Percentiles rank a stretch among this genome's conserved stretches.
These are phyloP conservation scores for Fusarium metavorans DNA, from an alignment of 2,329 filamentous ascomycete species.

Conservation along the genomic window DNA sequence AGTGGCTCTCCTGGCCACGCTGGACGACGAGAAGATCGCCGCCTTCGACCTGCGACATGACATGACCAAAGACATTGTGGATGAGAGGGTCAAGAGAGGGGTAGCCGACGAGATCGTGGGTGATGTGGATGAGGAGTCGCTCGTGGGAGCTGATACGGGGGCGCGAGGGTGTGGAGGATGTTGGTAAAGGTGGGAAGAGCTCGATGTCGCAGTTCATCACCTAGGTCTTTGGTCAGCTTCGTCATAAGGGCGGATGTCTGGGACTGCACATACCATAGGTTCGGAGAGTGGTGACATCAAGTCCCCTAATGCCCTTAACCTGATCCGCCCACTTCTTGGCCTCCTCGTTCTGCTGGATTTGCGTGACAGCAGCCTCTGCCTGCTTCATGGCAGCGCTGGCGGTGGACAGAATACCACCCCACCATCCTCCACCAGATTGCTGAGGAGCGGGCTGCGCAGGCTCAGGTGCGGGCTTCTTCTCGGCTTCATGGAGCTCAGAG, in stretches of 20 bases:
- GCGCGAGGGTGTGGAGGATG: conserved; percentile 93
- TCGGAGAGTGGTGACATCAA: conserved; percentile 81
- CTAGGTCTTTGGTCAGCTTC: conserved; percentile 58
- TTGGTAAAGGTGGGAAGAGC: conserved; percentile 95
- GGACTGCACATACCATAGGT: conserved; percentile 49
- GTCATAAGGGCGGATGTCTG: neutral
- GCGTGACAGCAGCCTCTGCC: conserved; percentile 91
- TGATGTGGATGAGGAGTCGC: conserved; percentile 95
- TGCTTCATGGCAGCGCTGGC: conserved; percentile 90
- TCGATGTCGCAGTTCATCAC: conserved; percentile 86
- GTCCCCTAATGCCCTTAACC: conserved; percentile 72
- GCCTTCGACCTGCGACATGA: conserved; percentile 99
- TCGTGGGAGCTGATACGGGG: conserved; percentile 97
- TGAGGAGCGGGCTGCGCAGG: conserved; percentile 52
- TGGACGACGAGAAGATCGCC: conserved; percentile 95
- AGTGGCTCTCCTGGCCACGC: conserved; percentile 86
- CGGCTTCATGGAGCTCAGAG: conserved; percentile 69
- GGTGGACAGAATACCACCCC: conserved; percentile 86
- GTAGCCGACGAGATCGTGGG: conserved; percentile 94
- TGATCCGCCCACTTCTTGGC: conserved; percentile 97
- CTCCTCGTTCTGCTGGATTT: conserved; percentile 96
- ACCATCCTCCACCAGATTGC: conserved; percentile 79
- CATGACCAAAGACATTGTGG: conserved; percentile 89
- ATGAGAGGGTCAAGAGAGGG: conserved; percentile 94
- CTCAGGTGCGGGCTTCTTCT: conserved; percentile 63